Conservation (phyloP, 2,329 filamentous ascomycete species). For the Blastomyces parvus region DNA sequence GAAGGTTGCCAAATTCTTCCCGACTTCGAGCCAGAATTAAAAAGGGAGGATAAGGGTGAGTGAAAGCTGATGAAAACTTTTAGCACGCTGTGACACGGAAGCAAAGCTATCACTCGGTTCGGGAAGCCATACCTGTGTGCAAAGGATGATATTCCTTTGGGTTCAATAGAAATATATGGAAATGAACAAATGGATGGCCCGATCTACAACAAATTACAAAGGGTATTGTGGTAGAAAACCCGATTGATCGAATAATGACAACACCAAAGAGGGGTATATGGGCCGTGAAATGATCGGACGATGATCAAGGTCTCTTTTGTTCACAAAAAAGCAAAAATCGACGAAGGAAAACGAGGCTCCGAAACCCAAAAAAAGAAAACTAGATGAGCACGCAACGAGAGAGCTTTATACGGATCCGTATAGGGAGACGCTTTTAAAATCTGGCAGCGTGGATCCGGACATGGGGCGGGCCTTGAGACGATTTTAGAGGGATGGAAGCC, state of each 20-base stretch:
- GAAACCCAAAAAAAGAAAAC: background rate
- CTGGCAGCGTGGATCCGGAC: background rate
- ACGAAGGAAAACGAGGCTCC: background rate
- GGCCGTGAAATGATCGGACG: background rate
- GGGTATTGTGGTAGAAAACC: background rate
- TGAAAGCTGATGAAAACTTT: background rate
- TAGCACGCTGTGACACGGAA: background rate
- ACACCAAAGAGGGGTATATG: background rate
- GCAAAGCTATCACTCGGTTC: background rate
- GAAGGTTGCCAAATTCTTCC: slow-evolving; percentile 21
- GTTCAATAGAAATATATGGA: background rate
- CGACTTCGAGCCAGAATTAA: no score
- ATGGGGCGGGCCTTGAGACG: background rate
- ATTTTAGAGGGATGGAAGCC: background rate
- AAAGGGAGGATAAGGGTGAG: background rate
- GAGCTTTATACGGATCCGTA: background rate
- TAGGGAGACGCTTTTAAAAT: background rate
- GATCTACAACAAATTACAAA: background rate
- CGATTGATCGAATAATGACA: background rate
- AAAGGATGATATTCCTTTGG: background rate
- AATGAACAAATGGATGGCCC: background rate
- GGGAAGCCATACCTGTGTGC: background rate
- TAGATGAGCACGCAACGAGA: background rate
- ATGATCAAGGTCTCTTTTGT: background rate
- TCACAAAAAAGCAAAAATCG: background rate